Conservation (phyloP, 202 grass and related monocot genomes). For the Thinopyrum obtusiflorum region DNA sequence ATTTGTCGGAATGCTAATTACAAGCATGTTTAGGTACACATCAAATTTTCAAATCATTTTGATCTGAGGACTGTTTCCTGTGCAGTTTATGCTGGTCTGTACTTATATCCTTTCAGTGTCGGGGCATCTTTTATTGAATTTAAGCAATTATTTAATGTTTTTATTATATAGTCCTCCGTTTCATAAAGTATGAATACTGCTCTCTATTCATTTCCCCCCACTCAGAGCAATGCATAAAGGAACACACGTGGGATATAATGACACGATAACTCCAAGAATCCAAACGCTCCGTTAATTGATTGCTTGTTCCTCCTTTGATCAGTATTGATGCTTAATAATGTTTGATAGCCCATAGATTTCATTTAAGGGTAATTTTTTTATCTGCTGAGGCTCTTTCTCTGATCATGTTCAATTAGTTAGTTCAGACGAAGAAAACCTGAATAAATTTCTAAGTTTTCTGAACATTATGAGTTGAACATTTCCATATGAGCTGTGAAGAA, state of each 20-base stretch:
- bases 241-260: slow-evolving; percentile 7
- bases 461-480: slow-evolving; percentile 4
- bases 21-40: slow-evolving; percentile 97
- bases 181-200: background rate
- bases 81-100: background rate
- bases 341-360: background rate
- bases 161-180: background rate
- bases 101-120: background rate
- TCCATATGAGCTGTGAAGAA: background rate
- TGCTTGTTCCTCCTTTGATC: background rate
- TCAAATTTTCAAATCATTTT: slow-evolving; percentile 14
- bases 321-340: slow-evolving; percentile 23
- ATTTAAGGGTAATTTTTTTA: background rate
- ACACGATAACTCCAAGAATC: too few relatives aligned
- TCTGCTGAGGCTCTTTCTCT: background rate
- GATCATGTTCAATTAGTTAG: background rate
- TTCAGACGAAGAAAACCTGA: background rate
- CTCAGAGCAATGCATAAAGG: slow-evolving; percentile 3
- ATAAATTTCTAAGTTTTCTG: background rate
- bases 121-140: background rate
- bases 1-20: slow-evolving; percentile 97
- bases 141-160: background rate
- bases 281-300: too few relatives aligned
- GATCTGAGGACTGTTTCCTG: background rate
- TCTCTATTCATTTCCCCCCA: background rate